phyloP scores from a whole-genome alignment of 2,329 filamentous ascomycete genomes.

The Huntiella savannae region DNA sequence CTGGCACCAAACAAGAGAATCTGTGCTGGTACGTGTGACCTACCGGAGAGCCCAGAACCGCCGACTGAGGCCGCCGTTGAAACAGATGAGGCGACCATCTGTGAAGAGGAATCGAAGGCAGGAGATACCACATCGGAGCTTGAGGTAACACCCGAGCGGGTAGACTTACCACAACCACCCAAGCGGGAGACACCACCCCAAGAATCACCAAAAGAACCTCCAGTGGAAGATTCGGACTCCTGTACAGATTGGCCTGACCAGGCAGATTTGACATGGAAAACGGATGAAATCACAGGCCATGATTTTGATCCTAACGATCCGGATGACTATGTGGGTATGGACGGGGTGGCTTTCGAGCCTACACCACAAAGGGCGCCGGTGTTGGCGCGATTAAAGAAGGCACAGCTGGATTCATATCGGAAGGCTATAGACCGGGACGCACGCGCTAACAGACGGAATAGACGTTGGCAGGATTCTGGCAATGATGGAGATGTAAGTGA shows the following conservation, averaged over 20 bases:
- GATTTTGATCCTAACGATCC: conserved; percentile 40
- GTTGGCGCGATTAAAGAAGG: conserved; percentile 34
- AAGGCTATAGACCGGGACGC: conserved; percentile 43
- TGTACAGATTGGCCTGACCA: conserved; percentile 23
- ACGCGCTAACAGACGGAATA: conserved; percentile 20
- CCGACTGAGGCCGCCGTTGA: too few relatives aligned
- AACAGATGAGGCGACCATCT: too few relatives aligned
- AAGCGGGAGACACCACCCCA: too few relatives aligned
- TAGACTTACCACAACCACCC: too few relatives aligned
- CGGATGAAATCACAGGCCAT: conserved; percentile 43
- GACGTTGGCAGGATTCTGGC: conserved; percentile 4
- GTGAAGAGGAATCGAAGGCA: too few relatives aligned
- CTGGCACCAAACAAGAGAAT: too few relatives aligned
- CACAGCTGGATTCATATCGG: conserved; percentile 43
- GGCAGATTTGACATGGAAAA: conserved; percentile 45
- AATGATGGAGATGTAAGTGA: too few relatives aligned
- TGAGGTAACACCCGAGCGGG: too few relatives aligned
- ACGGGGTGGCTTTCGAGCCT: conserved; percentile 48
- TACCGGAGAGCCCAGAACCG: too few relatives aligned
- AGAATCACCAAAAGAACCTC: background rate
- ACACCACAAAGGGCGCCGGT: conserved; percentile 41
- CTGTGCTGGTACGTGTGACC: too few relatives aligned
- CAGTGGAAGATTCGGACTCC: conserved; percentile 14
- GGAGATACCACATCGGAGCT: too few relatives aligned
- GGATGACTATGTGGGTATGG: conserved; percentile 47